Evolutionary conservation across 768 basidiomycete species (phyloP), one percentile per base, ranked within the genome.

Genomic region (Amanita subjunquillea): DNA sequence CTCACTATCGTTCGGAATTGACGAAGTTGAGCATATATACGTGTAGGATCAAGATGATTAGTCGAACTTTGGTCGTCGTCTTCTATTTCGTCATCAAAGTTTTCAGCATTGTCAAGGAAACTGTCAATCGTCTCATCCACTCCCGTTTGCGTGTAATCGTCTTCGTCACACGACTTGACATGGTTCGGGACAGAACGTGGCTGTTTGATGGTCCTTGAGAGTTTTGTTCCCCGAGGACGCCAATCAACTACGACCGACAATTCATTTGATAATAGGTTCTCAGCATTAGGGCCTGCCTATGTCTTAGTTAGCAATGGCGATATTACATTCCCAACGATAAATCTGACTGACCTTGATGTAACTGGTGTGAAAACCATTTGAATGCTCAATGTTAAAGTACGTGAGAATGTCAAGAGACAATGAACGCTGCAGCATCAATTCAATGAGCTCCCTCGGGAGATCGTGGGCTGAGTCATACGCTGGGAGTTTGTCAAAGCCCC

Each of bases 351-450:
- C 84, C 69, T 74, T 67, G 32, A 84, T 59, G 56, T 85, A 85
- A 1, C 74, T 66, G 6, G 57, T 69, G 39, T 75, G 74, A 62
- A 67, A 85, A 8, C 79, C 77, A n/a, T 64, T 62, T 0, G 60
- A 59, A 51, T 71, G 73, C 17, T 67, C 66, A 30, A 74, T 66
- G n/a, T 76, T 72, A 44, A 75, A 71, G 43, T 70, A 69, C 4
- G 59, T 57, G 38, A 91, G 64, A 15, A 77, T 70, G 4, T 79
- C 73, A 52, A 78, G 66, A 25, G 70, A 68, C 20, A 76, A 56
- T 12, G 91, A 71, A 23, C 73, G 72, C 57, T 76, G 74, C 58
- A 91, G 72, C 54, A 90, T 70, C 7, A 84, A 74, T 43, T 92
- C 90, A 8, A 79, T 58, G 40, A 85, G 72, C 36, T 78, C 77